Conservation (phyloP, 768 basidiomycete species). For the Phylloporus scabripes region DNA sequence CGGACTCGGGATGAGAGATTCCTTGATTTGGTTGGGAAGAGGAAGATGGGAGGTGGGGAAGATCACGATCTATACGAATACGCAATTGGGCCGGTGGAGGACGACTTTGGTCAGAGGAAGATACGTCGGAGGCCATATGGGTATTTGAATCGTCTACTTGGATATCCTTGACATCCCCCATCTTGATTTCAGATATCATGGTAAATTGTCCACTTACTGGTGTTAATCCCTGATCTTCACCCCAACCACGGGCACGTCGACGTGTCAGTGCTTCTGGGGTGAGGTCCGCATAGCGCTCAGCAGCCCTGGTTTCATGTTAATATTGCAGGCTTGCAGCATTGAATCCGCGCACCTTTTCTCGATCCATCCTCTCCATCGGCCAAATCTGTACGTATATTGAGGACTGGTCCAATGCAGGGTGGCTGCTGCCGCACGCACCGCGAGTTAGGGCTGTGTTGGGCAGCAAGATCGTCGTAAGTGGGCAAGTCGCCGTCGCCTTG, state of each 20-base stretch:
- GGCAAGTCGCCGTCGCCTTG: constrained; percentile 55
- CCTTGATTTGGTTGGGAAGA: constrained; percentile 7
- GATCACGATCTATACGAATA: constrained; percentile 40
- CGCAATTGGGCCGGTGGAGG: constrained; percentile 28
- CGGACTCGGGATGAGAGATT: constrained; percentile 4
- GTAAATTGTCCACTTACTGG: constrained; percentile 12
- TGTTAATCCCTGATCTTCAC: constrained; percentile 32
- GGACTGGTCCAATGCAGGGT: background rate
- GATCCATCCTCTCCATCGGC: constrained; percentile 83
- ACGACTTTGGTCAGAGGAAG: constrained; percentile 10
- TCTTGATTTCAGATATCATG: background rate
- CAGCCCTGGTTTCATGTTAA: constrained; percentile 48
- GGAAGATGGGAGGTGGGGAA: constrained; percentile 23
- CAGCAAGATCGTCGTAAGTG: constrained; percentile 75
- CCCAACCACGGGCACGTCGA: constrained; percentile 69
- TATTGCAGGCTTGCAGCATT: background rate
- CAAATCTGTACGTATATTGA: constrained; percentile 51
- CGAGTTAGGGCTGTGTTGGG: constrained; percentile 75
- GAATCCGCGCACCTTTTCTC: constrained; percentile 61
- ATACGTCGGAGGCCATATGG: constrained; percentile 2
- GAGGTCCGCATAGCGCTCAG: constrained; percentile 71
- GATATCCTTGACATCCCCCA: constrained; percentile 9
- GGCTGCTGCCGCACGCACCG: constrained; percentile 43
- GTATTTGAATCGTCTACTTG: constrained; percentile 7
- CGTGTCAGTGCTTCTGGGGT: constrained; percentile 52